A percentile compares a stretch with the other conserved stretches of the same genome.
Evolutionary conservation across 2,329 filamentous ascomycete species (phyloP).

Genomic region (Stachybotrys echinatus): DNA sequence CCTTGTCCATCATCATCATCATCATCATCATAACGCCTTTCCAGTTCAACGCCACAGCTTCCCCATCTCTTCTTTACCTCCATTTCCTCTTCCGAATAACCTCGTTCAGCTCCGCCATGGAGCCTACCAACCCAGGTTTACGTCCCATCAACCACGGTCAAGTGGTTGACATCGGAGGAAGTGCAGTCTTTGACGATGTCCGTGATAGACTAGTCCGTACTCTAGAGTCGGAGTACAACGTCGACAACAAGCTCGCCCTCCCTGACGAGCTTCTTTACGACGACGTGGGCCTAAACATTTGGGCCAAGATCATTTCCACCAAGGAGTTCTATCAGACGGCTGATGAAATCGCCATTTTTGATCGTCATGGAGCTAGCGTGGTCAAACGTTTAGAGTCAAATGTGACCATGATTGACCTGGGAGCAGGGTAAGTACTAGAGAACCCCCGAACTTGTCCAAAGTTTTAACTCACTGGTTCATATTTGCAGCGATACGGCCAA

Average conservation of each 20-base stretch:
- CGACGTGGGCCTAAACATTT: conserved; percentile 30
- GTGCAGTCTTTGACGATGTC: conserved; percentile 22
- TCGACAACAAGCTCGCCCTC: conserved; percentile 19
- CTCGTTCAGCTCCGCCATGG: neutral
- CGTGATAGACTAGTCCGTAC: conserved; percentile 17
- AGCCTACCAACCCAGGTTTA: neutral
- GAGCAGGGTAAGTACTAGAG: conserved; percentile 34
- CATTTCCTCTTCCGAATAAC: neutral
- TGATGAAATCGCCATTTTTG: conserved; percentile 31
- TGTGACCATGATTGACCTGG: conserved; percentile 30
- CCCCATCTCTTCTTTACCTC: neutral
- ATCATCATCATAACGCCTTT: neutral
- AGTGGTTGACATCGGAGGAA: conserved; percentile 33
- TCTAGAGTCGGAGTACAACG: conserved; percentile 17
- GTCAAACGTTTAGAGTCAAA: conserved; percentile 16
- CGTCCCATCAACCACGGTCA: conserved; percentile 19
- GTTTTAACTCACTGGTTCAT: neutral
- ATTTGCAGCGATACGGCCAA: conserved; percentile 38
- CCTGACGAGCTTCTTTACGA: conserved; percentile 36
- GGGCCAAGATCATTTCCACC: conserved; percentile 35
- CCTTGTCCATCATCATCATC: too few relatives aligned
- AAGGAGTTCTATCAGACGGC: conserved; percentile 34
- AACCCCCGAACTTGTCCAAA: too few relatives aligned
- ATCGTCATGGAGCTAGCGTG: conserved; percentile 27
- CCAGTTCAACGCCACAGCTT: too few relatives aligned